Evolutionary conservation across 169 alveolate genomes (phyloP), one percentile per base, ranked within the genome.

Genomic region (Toxoplasma gondii): DNA sequence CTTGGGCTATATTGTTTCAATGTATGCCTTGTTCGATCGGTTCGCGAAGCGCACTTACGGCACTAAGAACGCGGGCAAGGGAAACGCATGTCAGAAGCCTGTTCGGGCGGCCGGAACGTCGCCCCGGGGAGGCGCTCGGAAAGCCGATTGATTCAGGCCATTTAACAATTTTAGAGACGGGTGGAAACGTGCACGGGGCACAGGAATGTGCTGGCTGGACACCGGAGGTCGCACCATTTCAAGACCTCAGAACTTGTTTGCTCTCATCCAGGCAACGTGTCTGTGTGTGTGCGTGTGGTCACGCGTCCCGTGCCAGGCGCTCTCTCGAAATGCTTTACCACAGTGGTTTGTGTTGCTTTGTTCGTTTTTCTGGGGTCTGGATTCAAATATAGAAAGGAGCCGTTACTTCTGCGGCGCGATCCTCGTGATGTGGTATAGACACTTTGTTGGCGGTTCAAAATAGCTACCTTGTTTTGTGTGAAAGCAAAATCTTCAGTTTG

Each of bases 1-100:
- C 78, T 88, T 95, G 88, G 82, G 82, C 90, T 96, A 96, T 54
- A 93, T 96, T 38, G 58, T 94, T 5, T 70, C 96, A 49, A 91
- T 96, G 91, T 92, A 94, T 54, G 58, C 95, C 67, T 95, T 96
- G 90, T 96, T 96, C 93, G 74, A 29, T 27, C 93, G 95, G 58
- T 96, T 96, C 87, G 64, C 96, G 70, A 80, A 91, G 84, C 92
- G 92, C 36, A 88, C 96, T 1, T 96, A 96, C 88, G 95, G 95
- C 69, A 12, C 12, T 34, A 34, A 78, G 53, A 78, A 39, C 19
- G 39, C 83, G 78, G 78, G 78, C 78, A 64, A 64, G 34, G 78
- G 27, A 64, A 24, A 24, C 78, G 7, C 34, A 29, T 19, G 36
- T 19, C 78, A 29, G 36, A 29, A 4, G 17, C 69, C 17, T 19